A percentile compares a stretch with the other conserved stretches of the same genome.
phyloP scores from a whole-genome alignment of 805 yeast genomes.

The Starmerella tilneyi region DNA sequence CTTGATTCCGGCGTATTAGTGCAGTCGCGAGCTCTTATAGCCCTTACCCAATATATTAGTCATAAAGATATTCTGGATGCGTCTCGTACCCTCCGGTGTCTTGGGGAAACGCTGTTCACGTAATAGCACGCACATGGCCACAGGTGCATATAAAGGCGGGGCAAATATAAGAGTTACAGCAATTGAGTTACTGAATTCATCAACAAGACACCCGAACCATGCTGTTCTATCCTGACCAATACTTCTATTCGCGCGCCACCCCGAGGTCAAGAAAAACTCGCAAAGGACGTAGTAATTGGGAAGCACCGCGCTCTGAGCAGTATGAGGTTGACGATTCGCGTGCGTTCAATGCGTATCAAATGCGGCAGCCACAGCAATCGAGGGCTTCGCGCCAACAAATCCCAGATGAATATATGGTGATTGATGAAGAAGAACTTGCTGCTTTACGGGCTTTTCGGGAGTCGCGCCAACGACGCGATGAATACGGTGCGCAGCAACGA shows the following conservation, averaged over 20 bases:
- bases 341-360: background rate
- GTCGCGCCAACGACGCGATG: slow-evolving; percentile 10
- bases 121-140: background rate
- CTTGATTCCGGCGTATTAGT: too few species aligned
- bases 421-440: slow-evolving; percentile 16
- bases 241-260: slow-evolving; percentile 6
- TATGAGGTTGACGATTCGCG: background rate
- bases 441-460: slow-evolving; percentile 12
- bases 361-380: background rate
- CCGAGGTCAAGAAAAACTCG: too few species aligned
- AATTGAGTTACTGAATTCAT: background rate
- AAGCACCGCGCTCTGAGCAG: too few species aligned
- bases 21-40: too few species aligned
- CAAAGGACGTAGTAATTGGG: too few species aligned
- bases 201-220: background rate
- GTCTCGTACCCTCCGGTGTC: background rate
- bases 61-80: background rate
- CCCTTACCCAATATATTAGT: background rate
- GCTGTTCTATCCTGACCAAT: slow-evolving; percentile 19
- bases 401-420: slow-evolving; percentile 9
- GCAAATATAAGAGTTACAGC: background rate
- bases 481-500: slow-evolving; percentile 9
- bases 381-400: background rate
- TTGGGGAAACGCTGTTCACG: background rate
- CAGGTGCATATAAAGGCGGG: background rate